Evolutionary conservation across 768 basidiomycete genomes (phyloP).

Genomic region (Phaeotremella skinneri): DNA sequence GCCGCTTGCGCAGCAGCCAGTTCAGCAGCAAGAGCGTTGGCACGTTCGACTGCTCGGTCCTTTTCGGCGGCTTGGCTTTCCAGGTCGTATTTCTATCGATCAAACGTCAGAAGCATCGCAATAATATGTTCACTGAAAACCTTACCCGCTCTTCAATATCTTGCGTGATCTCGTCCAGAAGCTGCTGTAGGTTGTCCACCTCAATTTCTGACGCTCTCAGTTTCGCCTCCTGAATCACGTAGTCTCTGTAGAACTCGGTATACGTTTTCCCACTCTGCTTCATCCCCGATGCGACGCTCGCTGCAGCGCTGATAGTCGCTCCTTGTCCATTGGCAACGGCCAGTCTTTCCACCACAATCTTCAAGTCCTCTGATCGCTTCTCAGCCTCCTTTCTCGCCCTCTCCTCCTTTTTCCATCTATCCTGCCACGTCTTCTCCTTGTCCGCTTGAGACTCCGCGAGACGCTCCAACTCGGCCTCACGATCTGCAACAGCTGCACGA

Average conservation of each 20-base stretch:
- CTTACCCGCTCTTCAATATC: conserved; percentile 88
- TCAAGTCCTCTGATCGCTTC: conserved; percentile 67
- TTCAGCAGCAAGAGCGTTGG: conserved; percentile 74
- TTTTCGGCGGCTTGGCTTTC: conserved; percentile 88
- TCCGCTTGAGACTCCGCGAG: conserved; percentile 68
- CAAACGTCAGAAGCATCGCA: not conserved
- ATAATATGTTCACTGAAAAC: conserved; percentile 12
- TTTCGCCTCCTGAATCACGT: conserved; percentile 79
- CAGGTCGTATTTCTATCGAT: conserved; percentile 74
- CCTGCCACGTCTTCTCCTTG: conserved; percentile 65
- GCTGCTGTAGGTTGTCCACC: conserved; percentile 78
- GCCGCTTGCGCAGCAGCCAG: conserved; percentile 71
- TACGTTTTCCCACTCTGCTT: conserved; percentile 79
- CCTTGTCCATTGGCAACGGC: conserved; percentile 55
- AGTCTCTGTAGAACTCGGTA: conserved; percentile 90
- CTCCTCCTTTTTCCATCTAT: conserved; percentile 71
- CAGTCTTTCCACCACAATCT: conserved; percentile 54
- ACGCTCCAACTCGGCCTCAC: conserved; percentile 78
- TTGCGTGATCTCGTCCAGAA: conserved; percentile 72
- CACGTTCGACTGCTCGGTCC: conserved; percentile 75
- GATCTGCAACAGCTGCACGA: conserved; percentile 72
- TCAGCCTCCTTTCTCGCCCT: conserved; percentile 68
- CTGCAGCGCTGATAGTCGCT: conserved; percentile 75
- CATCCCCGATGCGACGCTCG: conserved; percentile 75
- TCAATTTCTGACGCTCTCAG: conserved; percentile 74